Evolutionary conservation across 768 basidiomycete genomes (phyloP).

Genomic region (Boletus bicolor): DNA sequence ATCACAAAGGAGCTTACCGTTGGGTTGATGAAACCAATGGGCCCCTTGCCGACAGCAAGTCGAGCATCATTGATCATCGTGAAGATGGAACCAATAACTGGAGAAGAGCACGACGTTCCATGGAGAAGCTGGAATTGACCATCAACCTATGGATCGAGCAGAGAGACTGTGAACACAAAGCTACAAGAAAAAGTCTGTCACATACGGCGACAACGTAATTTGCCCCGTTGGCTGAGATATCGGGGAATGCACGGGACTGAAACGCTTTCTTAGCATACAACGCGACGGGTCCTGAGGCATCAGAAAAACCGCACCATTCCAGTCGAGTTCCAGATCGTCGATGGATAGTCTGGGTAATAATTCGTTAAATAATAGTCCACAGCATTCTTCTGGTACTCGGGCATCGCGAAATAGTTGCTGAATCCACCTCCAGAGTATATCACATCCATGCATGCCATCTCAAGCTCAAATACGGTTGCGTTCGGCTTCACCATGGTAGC

Average conservation of each 20-base stretch:
- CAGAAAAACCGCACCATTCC: conserved; percentile 10
- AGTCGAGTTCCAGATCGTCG: conserved; percentile 26
- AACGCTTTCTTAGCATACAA: conserved; percentile 12
- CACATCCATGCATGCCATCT: conserved; percentile 44
- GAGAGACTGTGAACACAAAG: not conserved
- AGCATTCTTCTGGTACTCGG: conserved; percentile 38
- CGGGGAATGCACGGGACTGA: conserved; percentile 36
- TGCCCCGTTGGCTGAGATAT: conserved; percentile 38
- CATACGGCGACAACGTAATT: conserved; percentile 24
- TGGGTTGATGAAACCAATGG: conserved; percentile 22
- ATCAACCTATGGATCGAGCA: conserved; percentile 12
- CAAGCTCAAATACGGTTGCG: conserved; percentile 40
- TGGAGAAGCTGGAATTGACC: conserved; percentile 25
- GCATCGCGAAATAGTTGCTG: conserved; percentile 41
- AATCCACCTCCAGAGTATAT: conserved; percentile 57
- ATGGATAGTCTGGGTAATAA: conserved; percentile 26
- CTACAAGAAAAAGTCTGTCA: not conserved
- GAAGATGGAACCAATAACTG: conserved; percentile 31
- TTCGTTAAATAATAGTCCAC: conserved; percentile 32
- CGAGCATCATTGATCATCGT: conserved; percentile 41
- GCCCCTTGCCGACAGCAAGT: conserved; percentile 28
- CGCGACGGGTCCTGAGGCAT: not conserved
- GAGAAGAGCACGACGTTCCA: conserved; percentile 36
- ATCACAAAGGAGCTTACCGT: not conserved
- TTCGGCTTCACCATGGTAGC: conserved; percentile 43